Evolutionary conservation across 495 filamentous ascomycete species (phyloP).

Genomic region (Lineolata rhizophorae): DNA sequence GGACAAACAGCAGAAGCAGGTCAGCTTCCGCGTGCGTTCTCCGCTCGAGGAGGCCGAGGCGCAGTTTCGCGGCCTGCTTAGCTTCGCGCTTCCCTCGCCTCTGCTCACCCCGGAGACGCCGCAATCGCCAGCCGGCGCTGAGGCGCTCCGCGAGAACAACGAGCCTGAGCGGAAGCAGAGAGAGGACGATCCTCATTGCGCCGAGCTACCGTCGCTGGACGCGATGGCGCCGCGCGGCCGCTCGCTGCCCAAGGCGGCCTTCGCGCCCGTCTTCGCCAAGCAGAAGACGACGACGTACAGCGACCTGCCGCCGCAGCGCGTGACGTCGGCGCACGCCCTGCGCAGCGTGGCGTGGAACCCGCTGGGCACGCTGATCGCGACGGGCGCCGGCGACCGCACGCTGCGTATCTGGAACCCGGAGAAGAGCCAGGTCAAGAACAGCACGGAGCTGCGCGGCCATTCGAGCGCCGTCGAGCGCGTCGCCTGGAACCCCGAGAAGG

Average conservation of each 20-base stretch:
- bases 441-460: conserved; percentile 73
- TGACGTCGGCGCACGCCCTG: conserved; percentile 19
- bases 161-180: too few species aligned
- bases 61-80: too few species aligned
- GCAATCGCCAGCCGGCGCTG: too few species aligned
- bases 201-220: too few species aligned
- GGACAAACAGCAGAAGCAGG: too few species aligned
- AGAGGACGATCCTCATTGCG: too few species aligned
- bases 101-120: too few species aligned
- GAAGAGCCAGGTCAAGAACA: conserved; percentile 53
- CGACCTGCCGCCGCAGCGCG: conserved; percentile 8
- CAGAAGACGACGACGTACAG: conserved; percentile 13
- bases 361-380: conserved; percentile 65
- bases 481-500: conserved; percentile 70
- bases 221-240: background rate
- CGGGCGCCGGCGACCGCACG: conserved; percentile 60
- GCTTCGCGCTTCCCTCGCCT: too few species aligned
- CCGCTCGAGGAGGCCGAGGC: too few species aligned
- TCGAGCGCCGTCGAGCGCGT: conserved; percentile 60
- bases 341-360: conserved; percentile 80
- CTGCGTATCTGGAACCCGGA: conserved; percentile 87
- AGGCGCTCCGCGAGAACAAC: too few species aligned
- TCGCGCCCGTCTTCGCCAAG: conserved; percentile 9
- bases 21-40: too few species aligned
- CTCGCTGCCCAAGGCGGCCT: conserved; percentile 4